A percentile compares a stretch with the other conserved stretches of the same genome.
Evolutionary conservation across 2,329 filamentous ascomycete genomes (phyloP).

Genomic region (Pyrenophora seminiperda): DNA sequence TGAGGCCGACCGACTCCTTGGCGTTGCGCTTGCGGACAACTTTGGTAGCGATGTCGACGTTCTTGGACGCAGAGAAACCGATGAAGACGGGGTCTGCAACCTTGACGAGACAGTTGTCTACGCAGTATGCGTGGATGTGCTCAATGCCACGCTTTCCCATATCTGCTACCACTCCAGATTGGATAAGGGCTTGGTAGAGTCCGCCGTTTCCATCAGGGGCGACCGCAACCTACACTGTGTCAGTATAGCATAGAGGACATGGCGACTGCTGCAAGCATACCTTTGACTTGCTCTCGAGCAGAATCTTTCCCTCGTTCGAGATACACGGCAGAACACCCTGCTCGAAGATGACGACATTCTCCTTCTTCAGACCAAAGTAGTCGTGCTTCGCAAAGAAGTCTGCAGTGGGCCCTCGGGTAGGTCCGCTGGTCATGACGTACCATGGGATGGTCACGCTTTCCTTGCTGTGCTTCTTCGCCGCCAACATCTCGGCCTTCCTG

Average conservation of each 20-base stretch:
- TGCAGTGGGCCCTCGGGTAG: constrained; percentile 89
- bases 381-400: constrained; percentile 86
- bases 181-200: constrained; percentile 88
- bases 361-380: constrained; percentile 86
- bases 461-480: constrained; percentile 69
- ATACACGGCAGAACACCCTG: constrained; percentile 97
- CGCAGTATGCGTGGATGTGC: constrained; percentile 97
- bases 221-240: constrained; percentile 70
- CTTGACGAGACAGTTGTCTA: constrained; percentile 98
- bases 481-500: constrained; percentile 79
- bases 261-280: constrained; percentile 46
- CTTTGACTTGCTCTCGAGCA: constrained; percentile 87
- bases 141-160: constrained; percentile 88
- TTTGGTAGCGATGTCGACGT: constrained; percentile 96
- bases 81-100: constrained; percentile 97
- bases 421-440: constrained; percentile 99
- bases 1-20: constrained; percentile 92
- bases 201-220: constrained; percentile 97
- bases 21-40: constrained; percentile 98
- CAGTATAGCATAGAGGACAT: constrained; percentile 10
- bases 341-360: constrained; percentile 92
- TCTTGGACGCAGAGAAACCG: constrained; percentile 84
- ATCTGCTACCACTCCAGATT: constrained; percentile 79
- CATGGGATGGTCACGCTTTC: constrained; percentile 74
- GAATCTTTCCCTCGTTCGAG: constrained; percentile 95